Base-by-base conservation (phyloP, 164 flowering plant species). In the Tetrastigma voinierianum region DNA sequence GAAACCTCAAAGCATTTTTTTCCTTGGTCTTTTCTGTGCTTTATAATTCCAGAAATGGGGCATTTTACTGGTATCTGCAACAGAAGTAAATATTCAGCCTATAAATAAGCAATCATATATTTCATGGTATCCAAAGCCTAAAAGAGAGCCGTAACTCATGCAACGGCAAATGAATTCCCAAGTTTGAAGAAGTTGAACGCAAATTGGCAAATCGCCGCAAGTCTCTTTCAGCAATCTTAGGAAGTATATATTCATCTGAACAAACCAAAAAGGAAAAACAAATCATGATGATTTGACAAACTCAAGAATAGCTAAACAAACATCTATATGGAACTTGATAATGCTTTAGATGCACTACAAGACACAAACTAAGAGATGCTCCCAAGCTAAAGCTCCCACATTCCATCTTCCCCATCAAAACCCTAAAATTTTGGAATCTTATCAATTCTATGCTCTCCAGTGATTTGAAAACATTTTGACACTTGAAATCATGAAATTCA, bases 231-330 rank as follows among this genome's bases (percentile, higher is more conserved):
- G 92, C 96, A 68, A 91, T 87, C 83, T 86, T 91, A 0, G 98
- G 96, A 71, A 95, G 92, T 66, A 91, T 91, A 58, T 91, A 91
- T 71, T 91, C 98, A 80, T 95, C 97, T 91, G 76, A 63, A 43
- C 67, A n/a, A n/a, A n/a, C n/a, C 65, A 72, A 21, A 72, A 21
- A 17, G 51, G 57, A 59, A 49, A 49, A 18, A 45, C 32, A n/a
- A 10, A 20, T 25, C 7, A 25, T 25, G 40, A 25, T 4, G 4
- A 32, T 16, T 13, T 56, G 17, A n/a, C 59, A 63, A 18, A 44
- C 24, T 7, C 45, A 64, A 18, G 60, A 63, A 47, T 63, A 18
- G 4, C 49, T 12, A 15, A 10, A 51, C 2, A 32, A 45, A 7
- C 19, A 9, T 20, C 59, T 47, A 0, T 16, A 46, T 15, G 16